Evolutionary conservation across 768 basidiomycete genomes (phyloP).

Genomic region (Clavaria fumosa): DNA sequence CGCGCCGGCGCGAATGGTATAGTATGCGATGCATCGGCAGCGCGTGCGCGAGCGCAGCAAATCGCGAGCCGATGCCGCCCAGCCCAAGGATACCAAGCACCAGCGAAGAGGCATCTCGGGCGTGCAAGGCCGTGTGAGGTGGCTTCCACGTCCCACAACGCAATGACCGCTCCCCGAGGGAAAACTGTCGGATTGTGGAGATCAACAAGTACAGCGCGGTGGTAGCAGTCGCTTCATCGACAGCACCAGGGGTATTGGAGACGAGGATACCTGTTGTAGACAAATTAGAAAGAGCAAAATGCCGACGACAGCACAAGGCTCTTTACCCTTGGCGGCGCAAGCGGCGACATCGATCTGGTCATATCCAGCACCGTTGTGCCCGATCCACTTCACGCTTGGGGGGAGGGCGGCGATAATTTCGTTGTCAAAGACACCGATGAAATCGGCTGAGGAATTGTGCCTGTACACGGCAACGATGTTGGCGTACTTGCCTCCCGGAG

Average conservation of each 20-base stretch:
- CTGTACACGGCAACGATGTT: slow-evolving; percentile 66
- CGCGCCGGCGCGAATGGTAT: slow-evolving; percentile 56
- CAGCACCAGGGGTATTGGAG: slow-evolving; percentile 82
- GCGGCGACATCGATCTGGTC: slow-evolving; percentile 72
- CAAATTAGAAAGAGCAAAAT: neutral
- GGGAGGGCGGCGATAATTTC: slow-evolving; percentile 61
- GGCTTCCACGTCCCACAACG: slow-evolving; percentile 49
- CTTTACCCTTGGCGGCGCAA: slow-evolving; percentile 52
- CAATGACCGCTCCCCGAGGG: slow-evolving; percentile 43
- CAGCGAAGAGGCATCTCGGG: slow-evolving; percentile 51
- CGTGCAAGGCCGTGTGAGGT: slow-evolving; percentile 26
- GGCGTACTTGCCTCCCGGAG: slow-evolving; percentile 56
- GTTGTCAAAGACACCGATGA: slow-evolving; percentile 67
- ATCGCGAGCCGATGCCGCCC: slow-evolving; percentile 59
- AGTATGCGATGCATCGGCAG: slow-evolving; percentile 88
- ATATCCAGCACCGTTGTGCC: slow-evolving; percentile 88
- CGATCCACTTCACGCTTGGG: slow-evolving; percentile 64
- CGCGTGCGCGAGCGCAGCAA: slow-evolving; percentile 55
- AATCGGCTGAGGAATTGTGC: slow-evolving; percentile 47
- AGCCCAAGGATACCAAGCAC: slow-evolving; percentile 64
- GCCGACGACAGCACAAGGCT: neutral
- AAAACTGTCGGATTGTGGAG: slow-evolving; percentile 60
- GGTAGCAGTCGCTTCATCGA: slow-evolving; percentile 84
- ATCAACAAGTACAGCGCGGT: slow-evolving; percentile 75
- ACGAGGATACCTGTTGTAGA: slow-evolving; percentile 54